These are phyloP conservation scores for Backusella westeae DNA, from an alignment of 192 early-diverging fungal species.

Conservation along the genomic window DNA sequence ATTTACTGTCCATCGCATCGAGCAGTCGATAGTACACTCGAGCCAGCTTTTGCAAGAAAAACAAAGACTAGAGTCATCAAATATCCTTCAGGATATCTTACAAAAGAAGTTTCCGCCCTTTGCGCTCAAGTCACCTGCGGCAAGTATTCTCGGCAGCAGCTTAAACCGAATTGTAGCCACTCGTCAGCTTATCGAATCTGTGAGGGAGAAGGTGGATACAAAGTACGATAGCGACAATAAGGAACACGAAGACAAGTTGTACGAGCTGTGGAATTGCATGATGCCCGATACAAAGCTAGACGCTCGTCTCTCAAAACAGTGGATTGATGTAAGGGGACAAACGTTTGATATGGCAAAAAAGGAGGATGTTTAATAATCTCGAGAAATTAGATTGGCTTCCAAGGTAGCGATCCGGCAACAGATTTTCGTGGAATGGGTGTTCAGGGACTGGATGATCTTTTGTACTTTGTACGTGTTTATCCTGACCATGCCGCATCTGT, in stretches of 20 bases:
- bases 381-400: conserved; percentile 68
- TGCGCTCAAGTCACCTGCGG: neutral
- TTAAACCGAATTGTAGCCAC: neutral
- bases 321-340: conserved; percentile 43
- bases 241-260: neutral
- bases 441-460: conserved; percentile 69
- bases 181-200: neutral
- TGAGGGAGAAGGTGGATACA: neutral
- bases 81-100: neutral
- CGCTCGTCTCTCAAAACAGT: conserved; percentile 56
- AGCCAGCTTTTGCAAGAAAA: conserved; percentile 33
- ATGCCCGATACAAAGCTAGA: conserved; percentile 52
- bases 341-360: neutral
- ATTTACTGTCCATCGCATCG: conserved; percentile 10
- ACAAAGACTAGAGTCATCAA: neutral
- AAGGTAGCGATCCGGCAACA: conserved; percentile 79
- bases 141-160: neutral
- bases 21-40: conserved; percentile 51
- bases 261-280: conserved; percentile 61
- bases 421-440: conserved; percentile 90
- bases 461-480: conserved; percentile 63
- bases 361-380: too few species aligned
- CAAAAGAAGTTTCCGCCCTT: neutral
- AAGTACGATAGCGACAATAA: conserved; percentile 2
- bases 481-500: conserved; percentile 49